These are phyloP conservation scores for Trichoderma arundinaceum DNA, from an alignment of 2,329 filamentous ascomycete genomes.

Conservation along the genomic window DNA sequence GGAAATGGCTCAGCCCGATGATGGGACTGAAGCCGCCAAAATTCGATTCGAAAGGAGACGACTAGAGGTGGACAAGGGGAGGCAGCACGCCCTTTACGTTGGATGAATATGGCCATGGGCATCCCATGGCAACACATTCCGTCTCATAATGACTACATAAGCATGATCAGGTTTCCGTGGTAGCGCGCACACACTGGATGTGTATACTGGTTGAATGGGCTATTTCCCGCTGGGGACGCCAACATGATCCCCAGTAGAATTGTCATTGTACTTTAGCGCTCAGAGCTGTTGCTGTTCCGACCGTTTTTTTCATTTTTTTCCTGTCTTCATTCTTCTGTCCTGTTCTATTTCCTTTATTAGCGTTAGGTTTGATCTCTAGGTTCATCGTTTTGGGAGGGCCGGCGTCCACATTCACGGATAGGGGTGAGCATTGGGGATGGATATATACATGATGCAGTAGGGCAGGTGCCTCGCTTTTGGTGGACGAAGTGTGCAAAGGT, in stretches of 20 bases:
- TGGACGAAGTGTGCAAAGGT: conserved; percentile 36
- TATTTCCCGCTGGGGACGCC: conserved; percentile 37
- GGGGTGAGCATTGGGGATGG: conserved; percentile 35
- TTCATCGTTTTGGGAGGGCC: conserved; percentile 36
- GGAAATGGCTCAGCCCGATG: conserved; percentile 66
- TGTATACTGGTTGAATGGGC: conserved; percentile 26
- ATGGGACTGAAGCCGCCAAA: conserved; percentile 71
- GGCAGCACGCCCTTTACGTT: conserved; percentile 36
- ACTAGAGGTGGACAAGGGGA: conserved; percentile 46
- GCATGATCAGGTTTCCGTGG: conserved; percentile 41
- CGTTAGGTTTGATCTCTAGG: conserved; percentile 32
- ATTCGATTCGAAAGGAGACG: conserved; percentile 62
- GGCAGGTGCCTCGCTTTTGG: conserved; percentile 34
- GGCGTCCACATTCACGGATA: conserved; percentile 36
- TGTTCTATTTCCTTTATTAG: conserved; percentile 32
- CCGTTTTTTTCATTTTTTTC: conserved; percentile 35
- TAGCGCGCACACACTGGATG: conserved; percentile 33
- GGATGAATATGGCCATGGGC: conserved; percentile 37
- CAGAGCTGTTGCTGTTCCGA: conserved; percentile 34
- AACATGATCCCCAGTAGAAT: conserved; percentile 34
- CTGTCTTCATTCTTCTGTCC: neutral
- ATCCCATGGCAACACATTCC: conserved; percentile 29
- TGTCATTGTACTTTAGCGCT: conserved; percentile 43
- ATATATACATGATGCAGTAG: conserved; percentile 34
- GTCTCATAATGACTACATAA: conserved; percentile 41